A percentile compares a stretch with the other conserved stretches of the same genome.
phyloP scores from a whole-genome alignment of 1,284 basidiomycete species.

The Pyrrhoderma noxium region DNA sequence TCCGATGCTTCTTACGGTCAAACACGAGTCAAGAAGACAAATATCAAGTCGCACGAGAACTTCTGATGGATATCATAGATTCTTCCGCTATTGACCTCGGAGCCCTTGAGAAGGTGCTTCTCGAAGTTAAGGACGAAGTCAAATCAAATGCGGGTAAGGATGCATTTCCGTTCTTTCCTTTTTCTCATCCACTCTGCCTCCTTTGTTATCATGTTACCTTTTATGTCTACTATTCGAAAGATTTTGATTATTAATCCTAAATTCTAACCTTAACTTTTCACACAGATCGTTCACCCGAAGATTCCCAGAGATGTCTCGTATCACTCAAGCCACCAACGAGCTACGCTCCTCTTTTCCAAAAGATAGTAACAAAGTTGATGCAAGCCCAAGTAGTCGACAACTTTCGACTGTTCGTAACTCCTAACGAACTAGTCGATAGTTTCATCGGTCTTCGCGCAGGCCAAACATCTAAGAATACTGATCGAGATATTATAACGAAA shows the following conservation, averaged over 20 bases:
- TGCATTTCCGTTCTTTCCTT: too few relatives aligned
- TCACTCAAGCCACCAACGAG: slow-evolving; percentile 11
- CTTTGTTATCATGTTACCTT: too few relatives aligned
- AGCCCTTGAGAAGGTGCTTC: slow-evolving; percentile 40
- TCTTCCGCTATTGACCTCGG: slow-evolving; percentile 55
- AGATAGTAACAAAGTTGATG: slow-evolving; percentile 39
- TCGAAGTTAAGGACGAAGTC: slow-evolving; percentile 29
- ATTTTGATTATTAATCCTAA: too few relatives aligned
- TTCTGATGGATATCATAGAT: slow-evolving; percentile 53
- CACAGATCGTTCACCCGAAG: slow-evolving; percentile 32
- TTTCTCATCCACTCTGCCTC: too few relatives aligned
- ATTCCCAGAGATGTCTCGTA: slow-evolving; percentile 10
- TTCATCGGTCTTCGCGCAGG: slow-evolving; percentile 28
- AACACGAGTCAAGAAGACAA: slow-evolving; percentile 50
- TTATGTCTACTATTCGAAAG: too few relatives aligned
- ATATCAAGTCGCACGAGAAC: slow-evolving; percentile 52
- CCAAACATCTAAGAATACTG: slow-evolving; percentile 32
- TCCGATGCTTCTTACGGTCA: slow-evolving; percentile 43
- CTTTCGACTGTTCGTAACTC: slow-evolving; percentile 60
- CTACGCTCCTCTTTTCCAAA: slow-evolving; percentile 16
- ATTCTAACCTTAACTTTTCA: too few relatives aligned
- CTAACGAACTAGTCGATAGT: slow-evolving; percentile 57
- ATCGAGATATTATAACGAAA: slow-evolving; percentile 58
- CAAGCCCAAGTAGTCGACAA: slow-evolving; percentile 48
- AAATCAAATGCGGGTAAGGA: slow-evolving; percentile 15